Base-by-base conservation (phyloP, 495 filamentous ascomycete species). In the Tetracladium marchalianum region DNA sequence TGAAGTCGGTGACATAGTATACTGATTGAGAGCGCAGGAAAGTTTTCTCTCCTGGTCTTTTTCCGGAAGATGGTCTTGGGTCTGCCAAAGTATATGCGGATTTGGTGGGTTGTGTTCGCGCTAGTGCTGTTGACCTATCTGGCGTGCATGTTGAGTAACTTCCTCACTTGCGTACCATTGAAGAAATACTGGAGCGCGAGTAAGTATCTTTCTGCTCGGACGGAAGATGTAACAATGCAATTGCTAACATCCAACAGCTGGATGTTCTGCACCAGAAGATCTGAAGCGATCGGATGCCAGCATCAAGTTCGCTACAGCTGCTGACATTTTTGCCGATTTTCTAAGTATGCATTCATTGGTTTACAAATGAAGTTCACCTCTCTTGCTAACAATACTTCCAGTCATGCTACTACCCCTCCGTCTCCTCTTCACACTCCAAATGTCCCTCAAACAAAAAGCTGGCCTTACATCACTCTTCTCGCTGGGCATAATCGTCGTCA, bases 401-500 rank as follows among this genome's bases (percentile, higher is more conserved):
- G 62, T 65, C 27, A 67, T 67, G 58, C 42, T 41, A 0, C 51
- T 68, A 22, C 61, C 62, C 0, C 45, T 68, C 11, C 47, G 52
- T 12, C 55, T 68, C 11, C 44, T 66, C 18, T 57, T 51, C 45
- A 56, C 44, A 8, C 47, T 63, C 1, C 53, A 33, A 11, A 58
- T 66, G 35, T 58, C 49, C 17, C 3, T 45, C 1, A 54, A 46
- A 33, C 64, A 67, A 19, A 67, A 67, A 19, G 3, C 63, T 18
- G 61, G 58, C 32, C 53, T 68, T 0, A 56, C 37, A 4, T 16
- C 54, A 5, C 46, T 68, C 4, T 66, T 68, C 43, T 51, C 49
- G n/a, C 42, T 68, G 1, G 63, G 56, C 11, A 49, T 45, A 6
- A 47, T 67, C 31, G 62, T 66, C 27, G 59, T 68, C 8, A 50